phyloP scores from a whole-genome alignment of 345 rosid genomes.

The Kandelia obovata region DNA sequence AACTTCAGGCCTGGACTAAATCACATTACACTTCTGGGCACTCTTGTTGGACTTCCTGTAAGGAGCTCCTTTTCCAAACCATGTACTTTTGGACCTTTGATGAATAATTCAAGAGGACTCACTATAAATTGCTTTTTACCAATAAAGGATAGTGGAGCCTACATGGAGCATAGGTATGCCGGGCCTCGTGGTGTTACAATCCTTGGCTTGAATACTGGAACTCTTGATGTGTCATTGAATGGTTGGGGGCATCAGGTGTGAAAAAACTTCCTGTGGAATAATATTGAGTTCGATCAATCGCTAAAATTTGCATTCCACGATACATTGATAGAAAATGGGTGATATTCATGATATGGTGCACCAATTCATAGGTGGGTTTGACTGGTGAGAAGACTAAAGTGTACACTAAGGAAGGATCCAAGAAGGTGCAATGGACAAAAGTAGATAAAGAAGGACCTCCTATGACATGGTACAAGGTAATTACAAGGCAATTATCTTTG shows the following conservation, averaged over 20 bases:
- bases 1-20: constrained; percentile 51
- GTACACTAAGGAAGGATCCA: constrained; percentile 49
- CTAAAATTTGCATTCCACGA: not conserved
- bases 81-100: not conserved
- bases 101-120: not conserved
- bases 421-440: constrained; percentile 46
- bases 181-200: constrained; percentile 62
- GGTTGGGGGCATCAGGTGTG: constrained; percentile 78
- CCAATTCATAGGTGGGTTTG: constrained; percentile 50
- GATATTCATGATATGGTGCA: not conserved
- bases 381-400: constrained; percentile 46
- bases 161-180: constrained; percentile 73
- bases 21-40: constrained; percentile 47
- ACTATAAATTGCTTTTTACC: constrained; percentile 2
- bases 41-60: constrained; percentile 73
- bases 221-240: constrained; percentile 52
- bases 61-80: constrained; percentile 16
- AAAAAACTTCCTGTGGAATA: not conserved
- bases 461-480: constrained; percentile 83
- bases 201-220: constrained; percentile 76
- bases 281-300: not conserved
- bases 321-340: not conserved
- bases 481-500: not conserved
- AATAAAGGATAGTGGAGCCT: constrained; percentile 82
- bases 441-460: constrained; percentile 34